Evolutionary conservation across 208 protist genomes (phyloP), one percentile per base, ranked within the genome.

Genomic region (Trypanosoma grayi): DNA sequence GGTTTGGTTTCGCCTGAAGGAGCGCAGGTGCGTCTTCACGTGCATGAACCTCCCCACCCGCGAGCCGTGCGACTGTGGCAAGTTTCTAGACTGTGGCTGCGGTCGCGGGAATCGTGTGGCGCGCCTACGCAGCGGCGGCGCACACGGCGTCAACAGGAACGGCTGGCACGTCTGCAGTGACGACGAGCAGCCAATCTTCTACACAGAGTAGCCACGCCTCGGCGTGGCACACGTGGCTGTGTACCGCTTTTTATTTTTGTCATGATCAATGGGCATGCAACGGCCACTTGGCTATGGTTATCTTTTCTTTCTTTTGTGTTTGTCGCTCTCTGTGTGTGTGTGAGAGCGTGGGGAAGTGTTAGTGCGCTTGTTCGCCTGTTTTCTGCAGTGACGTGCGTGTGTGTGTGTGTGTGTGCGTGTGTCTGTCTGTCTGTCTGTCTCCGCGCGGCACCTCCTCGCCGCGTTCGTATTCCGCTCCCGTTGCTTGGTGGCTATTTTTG

Each of bases 1-100:
- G 68, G 27, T 79, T n/a, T 79, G 73, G 73, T 67, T 79, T 45
- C 41, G 27, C 25, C 34, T 75, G 33, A 64, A 52, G 31, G 54
- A 62, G 25, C 31, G 43, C n/a, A 60, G 30, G 22, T 30, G 25
- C 3, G 14, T 14, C 25, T 61, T 69, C 25, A 39, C 36, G 5
- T 40, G 28, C 22, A 61, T 61, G 54, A 16, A 69, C 8, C 24
- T 61, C 20, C 39, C 40, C 7, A 39, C 30, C 33, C 22, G 31
- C 7, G 36, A 57, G 51, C 24, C 48, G 18, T 72, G 66, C 45
- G 51, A 65, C n/a, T 72, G 66, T 47, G 58, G 66, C 1, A 63
- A 52, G 31, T 2, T 56, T 4, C 40, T 71, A 27, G 50, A 63
- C 30, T 6, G 40, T 54, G 43, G 33, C 18, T 13, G n/a, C n/a